A percentile compares a stretch with the other conserved stretches of the same genome.
These are phyloP conservation scores for Passalora sequoiae DNA, from an alignment of 2,329 filamentous ascomycete genomes.

Conservation along the genomic window DNA sequence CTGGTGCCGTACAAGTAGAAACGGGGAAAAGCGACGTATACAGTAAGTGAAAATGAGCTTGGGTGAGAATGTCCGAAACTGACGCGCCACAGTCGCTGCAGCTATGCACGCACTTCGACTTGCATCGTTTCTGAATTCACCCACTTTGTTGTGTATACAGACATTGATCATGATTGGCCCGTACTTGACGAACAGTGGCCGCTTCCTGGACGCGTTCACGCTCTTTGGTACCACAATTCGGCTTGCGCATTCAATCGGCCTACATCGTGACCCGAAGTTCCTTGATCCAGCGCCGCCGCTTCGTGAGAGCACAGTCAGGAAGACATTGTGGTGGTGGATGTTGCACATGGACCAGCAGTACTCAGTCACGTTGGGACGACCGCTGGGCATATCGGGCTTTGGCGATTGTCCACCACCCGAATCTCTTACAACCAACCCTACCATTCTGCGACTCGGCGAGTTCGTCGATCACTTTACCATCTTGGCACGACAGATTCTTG, in stretches of 20 bases:
- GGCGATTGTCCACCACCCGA: conserved; percentile 47
- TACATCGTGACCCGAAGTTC: conserved; percentile 46
- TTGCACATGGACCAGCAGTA: conserved; percentile 50
- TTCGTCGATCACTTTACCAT: conserved; percentile 46
- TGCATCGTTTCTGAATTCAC: conserved; percentile 46
- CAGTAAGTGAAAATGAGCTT: conserved; percentile 34
- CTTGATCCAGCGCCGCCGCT: conserved; percentile 41
- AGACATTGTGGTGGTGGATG: conserved; percentile 50
- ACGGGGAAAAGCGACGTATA: conserved; percentile 41
- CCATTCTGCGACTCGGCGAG: conserved; percentile 41
- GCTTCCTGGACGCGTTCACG: conserved; percentile 48
- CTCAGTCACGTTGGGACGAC: conserved; percentile 46
- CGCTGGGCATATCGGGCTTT: conserved; percentile 46
- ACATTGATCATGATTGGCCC: conserved; percentile 46
- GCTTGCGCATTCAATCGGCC: conserved; percentile 46
- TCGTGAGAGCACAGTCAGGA: conserved; percentile 40
- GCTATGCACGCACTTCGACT: conserved; percentile 48
- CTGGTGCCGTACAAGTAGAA: conserved; percentile 35
- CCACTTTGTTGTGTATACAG: conserved; percentile 44
- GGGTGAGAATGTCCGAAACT: background rate
- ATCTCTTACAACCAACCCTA: conserved; percentile 42
- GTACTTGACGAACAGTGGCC: conserved; percentile 47
- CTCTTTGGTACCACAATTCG: conserved; percentile 47
- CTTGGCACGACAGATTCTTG: conserved; percentile 45
- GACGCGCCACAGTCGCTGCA: conserved; percentile 39